Evolutionary conservation across 2,329 filamentous ascomycete genomes (phyloP).

Genomic region (Neoarthrinium moseri): DNA sequence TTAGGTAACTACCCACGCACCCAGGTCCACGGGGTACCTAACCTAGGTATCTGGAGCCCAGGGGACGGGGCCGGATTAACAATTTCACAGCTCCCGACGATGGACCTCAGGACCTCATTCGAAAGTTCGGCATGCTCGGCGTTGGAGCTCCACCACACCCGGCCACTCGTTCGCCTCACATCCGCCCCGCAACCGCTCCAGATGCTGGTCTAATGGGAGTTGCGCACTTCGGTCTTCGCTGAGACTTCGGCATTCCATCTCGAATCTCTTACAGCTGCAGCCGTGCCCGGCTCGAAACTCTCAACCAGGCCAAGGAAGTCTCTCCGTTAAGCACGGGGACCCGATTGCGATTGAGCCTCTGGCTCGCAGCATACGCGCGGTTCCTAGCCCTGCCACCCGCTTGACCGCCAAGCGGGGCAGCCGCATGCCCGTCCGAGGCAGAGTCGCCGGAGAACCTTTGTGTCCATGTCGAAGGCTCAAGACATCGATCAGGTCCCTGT

Average conservation of each 20-base stretch:
- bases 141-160: background rate
- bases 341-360: background rate
- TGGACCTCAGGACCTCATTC: too few relatives aligned
- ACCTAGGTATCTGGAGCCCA: background rate
- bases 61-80: background rate
- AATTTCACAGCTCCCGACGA: background rate
- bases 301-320: background rate
- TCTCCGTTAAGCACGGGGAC: background rate
- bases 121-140: constrained; percentile 4
- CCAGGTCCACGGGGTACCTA: too few relatives aligned
- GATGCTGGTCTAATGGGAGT: background rate
- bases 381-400: background rate
- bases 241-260: constrained; percentile 2
- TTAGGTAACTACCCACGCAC: too few relatives aligned
- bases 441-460: background rate
- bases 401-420: constrained; percentile 8
- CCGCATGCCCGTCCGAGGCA: constrained; percentile 1
- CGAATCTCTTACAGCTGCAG: background rate
- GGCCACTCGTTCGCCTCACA: constrained; percentile 3
- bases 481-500: constrained; percentile 39
- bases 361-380: background rate
- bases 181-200: constrained; percentile 1
- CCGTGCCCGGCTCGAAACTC: background rate
- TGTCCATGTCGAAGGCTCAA: constrained; percentile 26
- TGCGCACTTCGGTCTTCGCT: constrained; percentile 8